Evolutionary conservation across 768 basidiomycete genomes (phyloP), one percentile per base, ranked within the genome.

Genomic region (Lanmaoa rubissima): DNA sequence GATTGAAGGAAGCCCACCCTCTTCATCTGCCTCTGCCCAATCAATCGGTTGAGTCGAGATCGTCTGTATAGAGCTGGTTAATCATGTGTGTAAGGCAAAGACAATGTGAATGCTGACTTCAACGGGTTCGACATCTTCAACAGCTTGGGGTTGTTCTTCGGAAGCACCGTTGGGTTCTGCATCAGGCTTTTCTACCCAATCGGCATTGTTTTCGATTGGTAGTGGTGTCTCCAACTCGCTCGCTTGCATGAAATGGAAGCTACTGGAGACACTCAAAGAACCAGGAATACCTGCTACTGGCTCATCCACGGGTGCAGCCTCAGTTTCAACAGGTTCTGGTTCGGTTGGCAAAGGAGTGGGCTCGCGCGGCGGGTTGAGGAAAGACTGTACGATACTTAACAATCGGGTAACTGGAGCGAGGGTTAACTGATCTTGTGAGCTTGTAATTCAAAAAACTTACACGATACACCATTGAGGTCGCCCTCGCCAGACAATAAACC

Each of bases 1-100:
- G 49, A 94, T 87, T 1, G 88, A 77, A n/a, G 92, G 91, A 16
- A 93, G 81, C 6, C 82, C 89, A 17, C 78, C 82, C 59, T 87
- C 87, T n/a, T 90, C 88, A 54, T 91, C 89, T 41, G 83, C 85
- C 39, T 71, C 70, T 16, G 91, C 88, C 91, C 92, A 93, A 70
- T 93, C 87, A 54, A 93, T 78, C 28, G 82, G 73, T n/a, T 66
- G 72, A 26, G 60, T 32, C 10, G 69, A 62, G 35, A 51, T 55
- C 0, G 60, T 40, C 69, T 71, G 38, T n/a, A 11, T 14, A 21
- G n/a, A 19, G 19, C 12, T 0, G 24, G 48, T 70, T 12, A 57
- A 46, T 39, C 28, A 40, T 19, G 8, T 38, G 35, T 4, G 16
- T 32, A 31, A 16, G 17, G 28, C 0, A 34, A 36, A 32, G 24